These are phyloP conservation scores for Raffaelea arxii DNA, from an alignment of 2,329 filamentous ascomycete genomes.

Conservation along the genomic window DNA sequence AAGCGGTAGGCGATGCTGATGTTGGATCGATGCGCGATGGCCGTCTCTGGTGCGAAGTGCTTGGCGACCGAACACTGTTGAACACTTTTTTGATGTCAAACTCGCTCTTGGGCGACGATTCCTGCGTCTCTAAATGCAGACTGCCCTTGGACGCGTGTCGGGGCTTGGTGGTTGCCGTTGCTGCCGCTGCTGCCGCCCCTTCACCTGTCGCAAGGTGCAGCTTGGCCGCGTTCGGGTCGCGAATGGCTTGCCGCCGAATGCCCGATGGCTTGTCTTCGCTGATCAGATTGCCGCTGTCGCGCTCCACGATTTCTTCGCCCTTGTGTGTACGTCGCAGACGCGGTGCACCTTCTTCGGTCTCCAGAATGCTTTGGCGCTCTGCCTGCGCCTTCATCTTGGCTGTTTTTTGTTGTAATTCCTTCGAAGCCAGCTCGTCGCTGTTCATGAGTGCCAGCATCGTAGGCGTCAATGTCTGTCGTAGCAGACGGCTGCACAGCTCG, in stretches of 20 bases:
- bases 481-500: constrained; percentile 63
- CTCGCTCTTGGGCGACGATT: constrained; percentile 43
- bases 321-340: constrained; percentile 87
- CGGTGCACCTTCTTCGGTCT: constrained; percentile 66
- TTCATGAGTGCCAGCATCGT: constrained; percentile 80
- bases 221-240: constrained; percentile 15
- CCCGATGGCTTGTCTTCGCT: constrained; percentile 28
- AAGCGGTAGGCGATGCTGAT: too few species aligned
- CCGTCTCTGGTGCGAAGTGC: constrained; percentile 34
- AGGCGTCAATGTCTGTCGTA: constrained; percentile 63
- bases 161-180: not conserved
- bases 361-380: constrained; percentile 77
- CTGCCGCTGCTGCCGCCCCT: not conserved
- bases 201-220: not conserved
- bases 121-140: constrained; percentile 35
- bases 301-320: constrained; percentile 81
- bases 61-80: constrained; percentile 70
- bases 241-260: constrained; percentile 23
- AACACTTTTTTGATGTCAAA: constrained; percentile 86
- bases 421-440: constrained; percentile 81
- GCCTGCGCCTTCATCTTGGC: constrained; percentile 68
- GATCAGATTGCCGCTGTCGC: constrained; percentile 42
- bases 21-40: constrained; percentile 37
- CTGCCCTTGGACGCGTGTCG: constrained; percentile 18
- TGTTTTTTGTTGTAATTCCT: constrained; percentile 72